Evolutionary conservation across 2,329 filamentous ascomycete genomes (phyloP).

Genomic region (Albophoma yamanashiensis): DNA sequence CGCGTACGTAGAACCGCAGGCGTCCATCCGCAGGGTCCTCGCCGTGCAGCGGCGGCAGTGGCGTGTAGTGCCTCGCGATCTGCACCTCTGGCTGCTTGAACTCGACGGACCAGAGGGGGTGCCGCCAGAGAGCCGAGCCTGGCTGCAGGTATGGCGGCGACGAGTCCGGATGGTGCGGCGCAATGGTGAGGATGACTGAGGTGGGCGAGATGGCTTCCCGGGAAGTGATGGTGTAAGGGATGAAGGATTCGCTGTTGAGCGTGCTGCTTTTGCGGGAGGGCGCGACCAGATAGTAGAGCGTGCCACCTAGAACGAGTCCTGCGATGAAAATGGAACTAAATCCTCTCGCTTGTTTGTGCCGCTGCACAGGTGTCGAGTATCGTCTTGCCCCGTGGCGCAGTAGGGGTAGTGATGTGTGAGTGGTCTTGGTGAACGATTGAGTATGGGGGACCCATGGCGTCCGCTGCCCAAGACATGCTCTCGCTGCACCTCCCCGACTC

Average conservation of each 20-base stretch:
- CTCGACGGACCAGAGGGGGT: slow-evolving; percentile 78
- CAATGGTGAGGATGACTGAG: slow-evolving; percentile 58
- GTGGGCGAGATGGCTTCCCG: slow-evolving; percentile 55
- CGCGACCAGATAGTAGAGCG: slow-evolving; percentile 14
- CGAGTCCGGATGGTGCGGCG: slow-evolving; percentile 24
- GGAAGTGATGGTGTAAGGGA: slow-evolving; percentile 51
- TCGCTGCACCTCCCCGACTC: background rate
- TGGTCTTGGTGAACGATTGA: background rate
- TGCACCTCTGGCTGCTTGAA: slow-evolving; percentile 92
- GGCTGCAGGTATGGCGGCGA: slow-evolving; percentile 16
- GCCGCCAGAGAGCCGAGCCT: slow-evolving; percentile 16
- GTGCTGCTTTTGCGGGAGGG: slow-evolving; percentile 12
- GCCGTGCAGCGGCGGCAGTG: slow-evolving; percentile 48
- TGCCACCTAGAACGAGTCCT: slow-evolving; percentile 11
- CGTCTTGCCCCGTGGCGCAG: background rate
- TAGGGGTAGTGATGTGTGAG: background rate
- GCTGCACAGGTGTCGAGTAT: background rate
- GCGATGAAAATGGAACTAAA: slow-evolving; percentile 12
- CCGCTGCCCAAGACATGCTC: background rate
- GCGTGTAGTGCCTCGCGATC: slow-evolving; percentile 86
- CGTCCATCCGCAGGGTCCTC: slow-evolving; percentile 24
- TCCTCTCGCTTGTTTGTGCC: slow-evolving; percentile 17
- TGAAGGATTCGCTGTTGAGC: slow-evolving; percentile 52
- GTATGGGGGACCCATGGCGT: background rate
- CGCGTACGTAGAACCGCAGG: slow-evolving; percentile 69